Base-by-base conservation (phyloP, 345 rosid species). In the Physaria fendleri region DNA sequence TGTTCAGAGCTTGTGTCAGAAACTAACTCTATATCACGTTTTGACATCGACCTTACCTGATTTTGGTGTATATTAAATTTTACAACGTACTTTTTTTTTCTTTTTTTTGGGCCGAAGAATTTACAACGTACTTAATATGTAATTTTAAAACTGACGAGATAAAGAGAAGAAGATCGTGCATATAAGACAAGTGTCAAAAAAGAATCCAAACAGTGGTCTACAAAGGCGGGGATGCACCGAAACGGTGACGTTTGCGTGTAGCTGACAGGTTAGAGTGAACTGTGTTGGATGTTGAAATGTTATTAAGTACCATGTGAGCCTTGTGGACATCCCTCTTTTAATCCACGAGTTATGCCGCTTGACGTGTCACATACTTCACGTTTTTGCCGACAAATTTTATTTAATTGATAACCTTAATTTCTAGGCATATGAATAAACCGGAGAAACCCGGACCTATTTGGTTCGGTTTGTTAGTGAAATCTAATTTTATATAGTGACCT, bases 331-430 rank as follows among this genome's bases (percentile, higher is more conserved):
- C 15, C 23, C 39, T 32, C 37, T 49, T 49, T 67, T 43, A 60
- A 44, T 12, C 56, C 73, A 52, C 73, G 67, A 68, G 73, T 43
- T 18, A 42, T 68, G 66, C 66, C 73, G 56, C 62, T 6, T 59
- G 54, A 68, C 72, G 47, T 68, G 66, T 68, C 39, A 52, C 32
- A 13, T 59, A 10, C 47, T 34, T 59, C 65, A 42, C 41, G 17
- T 10, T 50, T 42, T 21, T 41, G 72, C 73, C 73, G 73, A 68
- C 73, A 68, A 44, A 59, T 0, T 3, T 27, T 52, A 45, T 44
- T 20, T 35, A 27, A 13, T 44, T 50, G 39, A 32, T 25, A n/a
- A 57, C 37, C 27, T 5, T 35, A 5, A 3, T 21, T 20, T 33
- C 3, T 43, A n/a, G n/a, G n/a, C n/a, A n/a, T n/a, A n/a, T n/a